Evolutionary conservation across 306 rosid genomes (phyloP).

Genomic region (Betula pendula): DNA sequence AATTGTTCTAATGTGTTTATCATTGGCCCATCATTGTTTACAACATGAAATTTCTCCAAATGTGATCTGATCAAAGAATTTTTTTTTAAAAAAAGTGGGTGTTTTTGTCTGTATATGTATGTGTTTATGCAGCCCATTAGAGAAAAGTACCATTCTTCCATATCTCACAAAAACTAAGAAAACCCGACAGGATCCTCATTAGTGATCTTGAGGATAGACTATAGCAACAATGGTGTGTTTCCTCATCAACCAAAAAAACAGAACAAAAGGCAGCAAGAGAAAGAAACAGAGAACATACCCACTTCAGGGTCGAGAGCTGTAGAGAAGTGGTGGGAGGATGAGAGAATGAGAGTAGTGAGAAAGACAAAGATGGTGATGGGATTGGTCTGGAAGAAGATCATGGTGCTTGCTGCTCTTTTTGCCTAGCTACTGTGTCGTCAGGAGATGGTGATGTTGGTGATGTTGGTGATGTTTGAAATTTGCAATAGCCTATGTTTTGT

Average conservation of each 20-base stretch:
- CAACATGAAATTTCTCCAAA: background rate
- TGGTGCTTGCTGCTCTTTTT: background rate
- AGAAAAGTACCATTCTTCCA: background rate
- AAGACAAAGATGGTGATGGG: conserved; percentile 20
- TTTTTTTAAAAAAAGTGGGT: too few relatives aligned
- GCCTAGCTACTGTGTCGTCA: background rate
- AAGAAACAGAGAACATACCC: conserved; percentile 40
- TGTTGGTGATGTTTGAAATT: background rate
- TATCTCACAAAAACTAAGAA: background rate
- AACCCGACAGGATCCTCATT: background rate
- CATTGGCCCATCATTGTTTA: background rate
- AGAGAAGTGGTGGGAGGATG: conserved; percentile 29
- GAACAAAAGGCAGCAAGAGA: background rate
- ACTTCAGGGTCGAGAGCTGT: conserved; percentile 41
- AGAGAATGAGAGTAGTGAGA: conserved; percentile 29
- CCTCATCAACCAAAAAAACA: background rate
- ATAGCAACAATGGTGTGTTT: background rate
- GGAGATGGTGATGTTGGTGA: background rate
- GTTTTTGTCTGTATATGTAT: background rate
- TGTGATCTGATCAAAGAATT: background rate
- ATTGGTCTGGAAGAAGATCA: conserved; percentile 17
- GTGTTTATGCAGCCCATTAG: too few relatives aligned
- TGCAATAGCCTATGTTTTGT: background rate
- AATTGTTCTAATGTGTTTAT: background rate
- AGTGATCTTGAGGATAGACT: background rate